Evolutionary conservation across 176 grass and related monocot genomes (phyloP).

Genomic region (Eleusine indica): DNA sequence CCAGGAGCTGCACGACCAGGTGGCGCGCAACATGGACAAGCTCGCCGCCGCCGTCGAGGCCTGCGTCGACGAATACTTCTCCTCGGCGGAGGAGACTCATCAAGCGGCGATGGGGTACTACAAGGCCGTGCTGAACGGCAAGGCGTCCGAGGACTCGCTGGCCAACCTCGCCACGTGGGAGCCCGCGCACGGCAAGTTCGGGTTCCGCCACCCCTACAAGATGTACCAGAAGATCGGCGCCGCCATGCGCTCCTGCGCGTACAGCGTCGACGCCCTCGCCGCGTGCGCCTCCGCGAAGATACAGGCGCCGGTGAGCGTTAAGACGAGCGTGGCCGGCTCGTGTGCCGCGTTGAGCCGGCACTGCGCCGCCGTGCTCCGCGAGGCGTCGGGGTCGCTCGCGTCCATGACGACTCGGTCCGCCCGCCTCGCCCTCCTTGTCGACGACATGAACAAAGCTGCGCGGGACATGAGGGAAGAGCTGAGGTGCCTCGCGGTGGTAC

Average conservation of each 20-base stretch:
- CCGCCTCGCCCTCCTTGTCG: slow-evolving; percentile 40
- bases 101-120: slow-evolving; percentile 56
- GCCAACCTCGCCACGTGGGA: slow-evolving; percentile 94
- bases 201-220: slow-evolving; percentile 77
- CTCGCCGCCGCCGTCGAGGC: slow-evolving; percentile 68
- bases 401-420: slow-evolving; percentile 59
- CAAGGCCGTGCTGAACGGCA: slow-evolving; percentile 86
- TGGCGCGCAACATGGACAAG: slow-evolving; percentile 77
- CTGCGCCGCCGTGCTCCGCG: slow-evolving; percentile 60
- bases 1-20: slow-evolving; percentile 69
- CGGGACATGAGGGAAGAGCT: slow-evolving; percentile 68
- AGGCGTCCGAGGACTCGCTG: slow-evolving; percentile 86
- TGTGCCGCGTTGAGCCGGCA: slow-evolving; percentile 51
- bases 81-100: too few relatives aligned
- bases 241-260: slow-evolving; percentile 79
- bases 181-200: slow-evolving; percentile 71
- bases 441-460: slow-evolving; percentile 68
- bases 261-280: slow-evolving; percentile 78
- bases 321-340: slow-evolving; percentile 48
- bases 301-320: slow-evolving; percentile 36
- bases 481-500: slow-evolving; percentile 31
- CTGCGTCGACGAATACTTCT: slow-evolving; percentile 69
- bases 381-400: slow-evolving; percentile 48
- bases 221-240: slow-evolving; percentile 78
- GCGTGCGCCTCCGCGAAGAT: slow-evolving; percentile 37